phyloP scores from a whole-genome alignment of 257 asterid species.

The Datura wrightii region DNA sequence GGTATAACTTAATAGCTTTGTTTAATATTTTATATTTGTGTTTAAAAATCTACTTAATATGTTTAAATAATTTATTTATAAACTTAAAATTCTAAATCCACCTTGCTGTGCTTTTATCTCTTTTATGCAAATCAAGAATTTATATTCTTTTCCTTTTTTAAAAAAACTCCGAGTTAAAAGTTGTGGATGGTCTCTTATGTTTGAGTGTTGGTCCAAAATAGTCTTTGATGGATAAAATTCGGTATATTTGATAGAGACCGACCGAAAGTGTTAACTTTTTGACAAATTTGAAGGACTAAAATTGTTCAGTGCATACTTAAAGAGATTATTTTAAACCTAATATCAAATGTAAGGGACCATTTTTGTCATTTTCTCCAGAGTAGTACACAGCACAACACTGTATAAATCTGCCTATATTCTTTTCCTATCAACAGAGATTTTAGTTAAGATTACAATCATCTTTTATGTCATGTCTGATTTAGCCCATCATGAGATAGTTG shows the following conservation, averaged over 20 bases:
- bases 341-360: not conserved
- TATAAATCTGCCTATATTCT: not conserved
- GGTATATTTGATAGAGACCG: not conserved
- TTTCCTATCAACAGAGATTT: slow-evolving; percentile 10
- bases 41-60: not conserved
- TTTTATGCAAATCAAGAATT: not conserved
- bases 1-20: not conserved
- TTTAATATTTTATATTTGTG: not conserved
- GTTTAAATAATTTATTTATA: not conserved
- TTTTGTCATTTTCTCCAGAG: slow-evolving; percentile 9
- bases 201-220: not conserved
- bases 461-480: slow-evolving; percentile 10
- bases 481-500: not conserved
- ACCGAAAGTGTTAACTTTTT: not conserved
- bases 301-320: not conserved
- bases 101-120: not conserved
- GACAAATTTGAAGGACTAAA: not conserved
- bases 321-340: not conserved
- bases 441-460: not conserved
- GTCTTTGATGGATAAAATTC: not conserved
- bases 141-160: not conserved
- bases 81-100: not conserved
- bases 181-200: not conserved
- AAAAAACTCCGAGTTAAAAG: not conserved
- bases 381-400: not conserved